A percentile compares a stretch with the other conserved stretches of the same genome.
Conservation (phyloP, 352 stramenopile genomes). For the Elongisporangium undulatum region DNA sequence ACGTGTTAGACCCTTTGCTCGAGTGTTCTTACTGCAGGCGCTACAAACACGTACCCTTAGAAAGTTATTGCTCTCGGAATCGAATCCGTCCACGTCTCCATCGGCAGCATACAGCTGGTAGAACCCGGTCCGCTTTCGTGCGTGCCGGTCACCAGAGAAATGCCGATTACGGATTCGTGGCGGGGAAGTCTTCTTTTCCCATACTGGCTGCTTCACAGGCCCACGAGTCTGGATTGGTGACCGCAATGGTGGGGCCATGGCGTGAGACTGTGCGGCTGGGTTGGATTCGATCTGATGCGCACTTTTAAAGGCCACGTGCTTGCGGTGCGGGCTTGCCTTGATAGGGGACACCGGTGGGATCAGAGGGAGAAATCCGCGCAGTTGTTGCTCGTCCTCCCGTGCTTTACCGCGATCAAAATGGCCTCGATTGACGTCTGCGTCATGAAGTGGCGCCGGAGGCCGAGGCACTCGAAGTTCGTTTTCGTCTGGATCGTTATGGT, state of each 20-base stretch:
- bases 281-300: not conserved
- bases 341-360: slow-evolving; percentile 54
- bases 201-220: slow-evolving; percentile 10
- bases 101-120: slow-evolving; percentile 5
- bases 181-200: slow-evolving; percentile 26
- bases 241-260: not conserved
- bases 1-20: not conserved
- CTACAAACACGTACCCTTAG: slow-evolving; percentile 6
- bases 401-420: slow-evolving; percentile 7
- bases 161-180: slow-evolving; percentile 30
- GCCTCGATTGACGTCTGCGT: not conserved
- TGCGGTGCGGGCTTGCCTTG: slow-evolving; percentile 32
- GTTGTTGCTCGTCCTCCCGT: not conserved
- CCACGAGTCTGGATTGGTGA: not conserved
- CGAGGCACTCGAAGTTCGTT: not conserved
- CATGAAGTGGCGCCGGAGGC: not conserved
- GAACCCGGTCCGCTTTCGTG: not conserved
- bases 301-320: slow-evolving; percentile 30
- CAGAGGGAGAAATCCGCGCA: slow-evolving; percentile 13
- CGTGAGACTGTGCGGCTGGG: not conserved
- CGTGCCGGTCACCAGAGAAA: slow-evolving; percentile 6
- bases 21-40: not conserved
- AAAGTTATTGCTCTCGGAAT: slow-evolving; percentile 7
- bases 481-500: not conserved
- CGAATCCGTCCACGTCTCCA: slow-evolving; percentile 6